Conservation (phyloP, 148 eudicot genomes). For the Polygonum aviculare region DNA sequence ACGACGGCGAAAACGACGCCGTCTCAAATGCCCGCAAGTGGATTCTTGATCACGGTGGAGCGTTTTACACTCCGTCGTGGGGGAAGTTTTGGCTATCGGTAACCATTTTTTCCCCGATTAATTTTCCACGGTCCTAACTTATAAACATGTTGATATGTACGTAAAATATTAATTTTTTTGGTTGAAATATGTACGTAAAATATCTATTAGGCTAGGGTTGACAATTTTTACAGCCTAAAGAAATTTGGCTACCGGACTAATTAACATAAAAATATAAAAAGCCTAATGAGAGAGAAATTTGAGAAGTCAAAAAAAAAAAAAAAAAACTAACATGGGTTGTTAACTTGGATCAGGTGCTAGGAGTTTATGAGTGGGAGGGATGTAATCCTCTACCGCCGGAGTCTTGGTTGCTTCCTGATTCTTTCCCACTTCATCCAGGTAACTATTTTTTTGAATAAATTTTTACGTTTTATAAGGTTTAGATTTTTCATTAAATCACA, state of each 20-base stretch:
- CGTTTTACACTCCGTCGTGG: slow-evolving; percentile 40
- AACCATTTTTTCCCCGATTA: neutral
- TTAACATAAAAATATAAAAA: too few species aligned
- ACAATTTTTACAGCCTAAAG: too few species aligned
- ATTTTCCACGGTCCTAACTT: neutral
- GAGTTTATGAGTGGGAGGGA: slow-evolving; percentile 36
- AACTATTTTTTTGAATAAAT: neutral
- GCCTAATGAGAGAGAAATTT: too few species aligned
- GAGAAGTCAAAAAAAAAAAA: neutral
- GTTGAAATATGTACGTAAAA: too few species aligned
- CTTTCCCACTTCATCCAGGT: slow-evolving; percentile 35
- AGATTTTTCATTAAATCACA: too few species aligned
- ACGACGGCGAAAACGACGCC: slow-evolving; percentile 19
- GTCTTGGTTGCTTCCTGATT: slow-evolving; percentile 30
- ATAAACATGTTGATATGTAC: too few species aligned
- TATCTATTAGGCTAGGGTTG: too few species aligned
- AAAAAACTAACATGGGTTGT: neutral
- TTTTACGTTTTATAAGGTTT: too few species aligned
- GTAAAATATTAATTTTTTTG: too few species aligned
- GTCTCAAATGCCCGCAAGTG: slow-evolving; percentile 31
- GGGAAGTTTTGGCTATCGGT: slow-evolving; percentile 64
- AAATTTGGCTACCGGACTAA: too few species aligned
- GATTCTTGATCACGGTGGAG: slow-evolving; percentile 53
- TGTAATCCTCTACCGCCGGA: slow-evolving; percentile 38
- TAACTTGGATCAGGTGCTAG: slow-evolving; percentile 24